phyloP scores from a whole-genome alignment of 2,329 filamentous ascomycete genomes.

The Paracorniculantispora psalliotae region DNA sequence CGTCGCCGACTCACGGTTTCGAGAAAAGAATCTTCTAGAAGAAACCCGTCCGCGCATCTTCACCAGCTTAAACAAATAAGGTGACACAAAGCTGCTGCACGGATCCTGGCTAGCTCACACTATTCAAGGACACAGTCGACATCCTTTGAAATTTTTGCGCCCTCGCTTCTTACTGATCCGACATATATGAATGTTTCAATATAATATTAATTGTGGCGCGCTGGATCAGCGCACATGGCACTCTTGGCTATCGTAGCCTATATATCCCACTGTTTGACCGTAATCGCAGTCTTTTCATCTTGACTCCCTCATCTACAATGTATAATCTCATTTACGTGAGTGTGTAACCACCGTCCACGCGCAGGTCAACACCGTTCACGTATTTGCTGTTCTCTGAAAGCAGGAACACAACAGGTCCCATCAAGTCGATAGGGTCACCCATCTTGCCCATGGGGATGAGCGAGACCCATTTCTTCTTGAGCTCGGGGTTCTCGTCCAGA shows the following conservation, averaged over 20 bases:
- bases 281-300: neutral
- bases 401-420: slow-evolving; percentile 86
- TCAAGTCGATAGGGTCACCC: slow-evolving; percentile 85
- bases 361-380: slow-evolving; percentile 67
- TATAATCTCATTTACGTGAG: slow-evolving; percentile 50
- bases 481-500: slow-evolving; percentile 84
- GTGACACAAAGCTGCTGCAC: neutral
- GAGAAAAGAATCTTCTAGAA: neutral
- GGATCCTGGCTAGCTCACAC: neutral
- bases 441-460: slow-evolving; percentile 92
- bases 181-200: neutral
- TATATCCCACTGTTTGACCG: neutral
- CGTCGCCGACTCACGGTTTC: neutral
- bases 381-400: slow-evolving; percentile 74
- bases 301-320: too few relatives aligned
- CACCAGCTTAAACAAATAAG: neutral
- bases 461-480: slow-evolving; percentile 85
- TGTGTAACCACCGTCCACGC: slow-evolving; percentile 88
- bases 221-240: neutral
- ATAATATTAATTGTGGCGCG: neutral
- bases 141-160: neutral
- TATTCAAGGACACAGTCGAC: neutral
- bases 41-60: neutral
- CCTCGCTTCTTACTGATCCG: neutral
- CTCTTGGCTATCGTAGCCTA: neutral